Evolutionary conservation across 2,329 filamentous ascomycete species (phyloP), one percentile per base, ranked within the genome.

Genomic region (Penicillium sp.): DNA sequence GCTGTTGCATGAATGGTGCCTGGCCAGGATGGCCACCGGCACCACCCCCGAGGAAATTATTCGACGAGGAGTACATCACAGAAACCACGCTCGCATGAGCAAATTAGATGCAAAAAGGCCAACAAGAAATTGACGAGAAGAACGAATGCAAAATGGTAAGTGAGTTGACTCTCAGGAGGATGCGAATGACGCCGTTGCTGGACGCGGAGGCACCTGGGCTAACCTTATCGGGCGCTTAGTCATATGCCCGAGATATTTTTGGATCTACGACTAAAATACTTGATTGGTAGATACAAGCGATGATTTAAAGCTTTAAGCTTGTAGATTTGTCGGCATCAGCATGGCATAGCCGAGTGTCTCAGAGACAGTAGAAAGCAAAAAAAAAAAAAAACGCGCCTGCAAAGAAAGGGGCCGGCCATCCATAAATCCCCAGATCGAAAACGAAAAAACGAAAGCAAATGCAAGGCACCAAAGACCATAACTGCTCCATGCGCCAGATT

Each of bases 61-160:
- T 96, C 66, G 91, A 90, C 75, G 89, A 91, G 66, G 91, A 94
- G 80, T 91, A 97, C 93, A 97, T 97, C 77, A 73, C 65, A 60
- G 59, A 64, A 55, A 50, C 49, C 55, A 60, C 59, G 60, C 58
- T 66, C 51, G 65, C 69, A 73, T 72, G 60, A 59, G 64, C 56
- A 63, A 53, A 67, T 62, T 36, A 59, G 54, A 66, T 63, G 55
- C 60, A 61, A 44, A 57, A 57, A 50, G 55, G 55, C 50, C 58
- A 58, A 63, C 33, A 58, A 59, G 57, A 53, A 62, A 64, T 55
- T 57, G 65, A 66, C 53, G 53, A 65, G 64, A 60, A 64, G 61
- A 63, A 66, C 64, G 59, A 66, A 67, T 61, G 64, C 47, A 64
- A 61, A 61, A 53, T 57, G 59, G 51, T 44, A 60, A 58, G 64